phyloP scores from a whole-genome alignment of 257 asterid genomes.

The Salvia splendens region DNA sequence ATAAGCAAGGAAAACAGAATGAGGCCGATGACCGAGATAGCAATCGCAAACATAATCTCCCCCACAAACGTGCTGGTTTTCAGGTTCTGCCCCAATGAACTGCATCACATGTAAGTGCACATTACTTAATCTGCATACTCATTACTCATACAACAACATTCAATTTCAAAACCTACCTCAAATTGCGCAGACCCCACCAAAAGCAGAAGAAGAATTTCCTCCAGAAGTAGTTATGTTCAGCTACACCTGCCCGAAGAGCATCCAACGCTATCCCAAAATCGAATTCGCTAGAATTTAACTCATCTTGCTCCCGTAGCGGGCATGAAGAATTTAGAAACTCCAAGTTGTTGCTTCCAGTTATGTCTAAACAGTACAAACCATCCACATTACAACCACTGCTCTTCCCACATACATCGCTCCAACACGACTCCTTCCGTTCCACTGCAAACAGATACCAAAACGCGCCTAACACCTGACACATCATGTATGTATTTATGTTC shows the following conservation, averaged over 20 bases:
- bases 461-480: slow-evolving; percentile 53
- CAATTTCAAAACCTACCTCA: slow-evolving; percentile 43
- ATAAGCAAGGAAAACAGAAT: slow-evolving; percentile 46
- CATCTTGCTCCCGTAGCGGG: slow-evolving; percentile 43
- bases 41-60: slow-evolving; percentile 47
- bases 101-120: slow-evolving; percentile 15
- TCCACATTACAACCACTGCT: slow-evolving; percentile 1
- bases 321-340: slow-evolving; percentile 45
- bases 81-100: slow-evolving; percentile 56
- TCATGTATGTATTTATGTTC: too few species aligned
- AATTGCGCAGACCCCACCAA: slow-evolving; percentile 80
- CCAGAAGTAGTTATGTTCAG: slow-evolving; percentile 40
- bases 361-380: slow-evolving; percentile 42
- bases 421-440: slow-evolving; percentile 60
- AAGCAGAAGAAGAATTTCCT: slow-evolving; percentile 58
- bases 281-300: slow-evolving; percentile 39
- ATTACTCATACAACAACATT: too few species aligned
- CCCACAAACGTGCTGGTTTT: slow-evolving; percentile 43
- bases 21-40: slow-evolving; percentile 45
- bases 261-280: slow-evolving; percentile 69
- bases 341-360: too few species aligned
- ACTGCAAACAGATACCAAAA: slow-evolving; percentile 65
- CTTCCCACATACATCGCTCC: slow-evolving; percentile 46
- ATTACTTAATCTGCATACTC: too few species aligned
- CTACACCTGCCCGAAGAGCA: slow-evolving; percentile 56